Conservation (phyloP, 1,284 basidiomycete genomes). For the Rhodotorula glutinis region DNA sequence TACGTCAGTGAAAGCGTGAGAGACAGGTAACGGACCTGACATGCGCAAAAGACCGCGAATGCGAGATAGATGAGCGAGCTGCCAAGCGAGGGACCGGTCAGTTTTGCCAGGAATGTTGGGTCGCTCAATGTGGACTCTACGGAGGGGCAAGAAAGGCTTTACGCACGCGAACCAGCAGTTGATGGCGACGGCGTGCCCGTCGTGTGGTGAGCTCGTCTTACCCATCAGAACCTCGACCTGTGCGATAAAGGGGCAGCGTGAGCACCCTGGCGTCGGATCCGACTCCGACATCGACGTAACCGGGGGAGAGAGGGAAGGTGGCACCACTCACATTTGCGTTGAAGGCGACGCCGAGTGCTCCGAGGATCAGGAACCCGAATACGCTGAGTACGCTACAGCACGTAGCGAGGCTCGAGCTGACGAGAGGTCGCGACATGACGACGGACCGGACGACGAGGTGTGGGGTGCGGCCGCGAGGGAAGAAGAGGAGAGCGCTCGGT, state of each 20-base stretch:
- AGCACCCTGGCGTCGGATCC: too few species aligned
- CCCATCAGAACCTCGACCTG: slow-evolving; percentile 34
- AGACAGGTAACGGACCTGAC: slow-evolving; percentile 17
- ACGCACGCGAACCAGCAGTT: slow-evolving; percentile 32
- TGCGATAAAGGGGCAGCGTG: too few species aligned
- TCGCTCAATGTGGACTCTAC: too few species aligned
- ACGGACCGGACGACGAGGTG: slow-evolving; percentile 5
- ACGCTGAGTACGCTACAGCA: slow-evolving; percentile 56
- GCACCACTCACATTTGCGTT: too few species aligned
- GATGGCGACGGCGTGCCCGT: slow-evolving; percentile 27
- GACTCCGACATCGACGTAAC: too few species aligned
- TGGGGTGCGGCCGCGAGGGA: neutral
- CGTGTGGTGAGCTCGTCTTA: slow-evolving; percentile 20
- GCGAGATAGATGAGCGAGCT: slow-evolving; percentile 26
- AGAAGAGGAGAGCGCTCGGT: neutral
- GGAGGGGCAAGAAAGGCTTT: neutral
- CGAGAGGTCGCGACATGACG: slow-evolving; percentile 45
- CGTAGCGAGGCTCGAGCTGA: slow-evolving; percentile 51
- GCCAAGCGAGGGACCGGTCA: neutral
- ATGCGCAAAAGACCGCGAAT: slow-evolving; percentile 30
- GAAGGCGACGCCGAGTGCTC: slow-evolving; percentile 42
- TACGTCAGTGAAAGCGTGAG: too few species aligned
- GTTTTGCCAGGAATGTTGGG: neutral
- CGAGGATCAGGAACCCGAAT: slow-evolving; percentile 56
- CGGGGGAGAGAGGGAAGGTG: too few species aligned